Conservation (phyloP, 2,329 filamentous ascomycete genomes). For the Venturia oleaginea region DNA sequence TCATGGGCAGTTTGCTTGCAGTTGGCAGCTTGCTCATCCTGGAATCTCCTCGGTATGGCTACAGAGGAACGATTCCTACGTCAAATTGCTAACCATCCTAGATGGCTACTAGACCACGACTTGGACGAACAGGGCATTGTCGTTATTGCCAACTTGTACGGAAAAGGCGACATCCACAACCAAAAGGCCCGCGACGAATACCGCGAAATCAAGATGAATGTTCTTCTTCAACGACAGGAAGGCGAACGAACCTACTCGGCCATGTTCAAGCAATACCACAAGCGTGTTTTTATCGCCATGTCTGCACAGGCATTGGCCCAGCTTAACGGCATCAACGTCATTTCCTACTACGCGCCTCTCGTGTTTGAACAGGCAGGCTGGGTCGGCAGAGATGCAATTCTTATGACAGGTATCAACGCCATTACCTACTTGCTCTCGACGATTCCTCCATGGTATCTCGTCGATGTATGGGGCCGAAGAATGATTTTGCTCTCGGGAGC, state of each 20-base stretch:
- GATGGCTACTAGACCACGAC: conserved; percentile 96
- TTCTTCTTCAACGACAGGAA: conserved; percentile 85
- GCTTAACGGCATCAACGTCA: conserved; percentile 98
- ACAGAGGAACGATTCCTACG: not conserved
- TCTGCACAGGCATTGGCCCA: conserved; percentile 93
- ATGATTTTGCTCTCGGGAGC: conserved; percentile 85
- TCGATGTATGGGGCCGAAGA: conserved; percentile 83
- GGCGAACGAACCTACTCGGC: conserved; percentile 84
- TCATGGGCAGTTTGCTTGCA: conserved; percentile 83
- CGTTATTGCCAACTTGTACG: conserved; percentile 95
- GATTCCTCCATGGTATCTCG: conserved; percentile 93
- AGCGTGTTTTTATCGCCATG: conserved; percentile 96
- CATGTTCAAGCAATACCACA: conserved; percentile 90
- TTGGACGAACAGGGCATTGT: conserved; percentile 97
- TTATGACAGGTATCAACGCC: conserved; percentile 96
- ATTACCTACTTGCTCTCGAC: conserved; percentile 87
- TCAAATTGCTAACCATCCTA: conserved; percentile 29
- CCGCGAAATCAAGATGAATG: conserved; percentile 97
- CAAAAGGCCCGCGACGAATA: conserved; percentile 89
- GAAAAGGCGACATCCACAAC: conserved; percentile 90
- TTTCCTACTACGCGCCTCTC: conserved; percentile 94
- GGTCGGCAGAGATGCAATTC: conserved; percentile 77
- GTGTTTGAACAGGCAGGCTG: conserved; percentile 98
- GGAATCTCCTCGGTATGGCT: conserved; percentile 76
- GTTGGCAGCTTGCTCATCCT: conserved; percentile 86